Conservation (phyloP, 208 protist genomes). For the Crithidia thermophila region DNA sequence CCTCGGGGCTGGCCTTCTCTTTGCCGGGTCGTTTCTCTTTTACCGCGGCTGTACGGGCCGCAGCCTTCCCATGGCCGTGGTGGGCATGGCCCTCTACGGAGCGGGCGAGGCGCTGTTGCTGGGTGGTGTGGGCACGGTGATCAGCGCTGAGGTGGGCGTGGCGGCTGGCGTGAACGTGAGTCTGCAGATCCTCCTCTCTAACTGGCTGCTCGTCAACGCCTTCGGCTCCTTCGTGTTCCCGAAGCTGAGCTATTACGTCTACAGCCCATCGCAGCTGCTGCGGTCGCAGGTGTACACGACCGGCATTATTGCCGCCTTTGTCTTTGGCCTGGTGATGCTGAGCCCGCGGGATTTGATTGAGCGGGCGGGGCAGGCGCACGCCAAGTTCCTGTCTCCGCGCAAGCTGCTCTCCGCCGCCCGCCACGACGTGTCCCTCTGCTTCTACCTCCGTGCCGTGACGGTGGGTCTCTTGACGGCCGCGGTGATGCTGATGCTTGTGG, state of each 20-base stretch:
- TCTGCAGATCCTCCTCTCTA: slow-evolving; percentile 23
- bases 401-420: slow-evolving; percentile 26
- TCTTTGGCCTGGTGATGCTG: slow-evolving; percentile 34
- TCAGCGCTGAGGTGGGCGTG: slow-evolving; percentile 38
- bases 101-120: slow-evolving; percentile 32
- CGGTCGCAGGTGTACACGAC: slow-evolving; percentile 20
- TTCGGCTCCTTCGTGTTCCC: slow-evolving; percentile 24
- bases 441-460: slow-evolving; percentile 30
- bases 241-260: slow-evolving; percentile 30
- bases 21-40: slow-evolving; percentile 6
- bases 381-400: slow-evolving; percentile 13
- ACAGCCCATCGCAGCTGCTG: slow-evolving; percentile 24
- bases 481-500: slow-evolving; percentile 24
- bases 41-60: slow-evolving; percentile 6
- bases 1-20: slow-evolving; percentile 1
- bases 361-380: slow-evolving; percentile 26
- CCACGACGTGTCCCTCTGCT: slow-evolving; percentile 32
- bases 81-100: slow-evolving; percentile 31
- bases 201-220: slow-evolving; percentile 37
- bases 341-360: slow-evolving; percentile 30
- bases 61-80: slow-evolving; percentile 12
- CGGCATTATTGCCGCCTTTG: slow-evolving; percentile 13
- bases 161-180: slow-evolving; percentile 31
- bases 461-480: slow-evolving; percentile 30
- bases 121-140: slow-evolving; percentile 19